Conservation (phyloP, 495 filamentous ascomycete species). For the Penicillium cinerascens region DNA sequence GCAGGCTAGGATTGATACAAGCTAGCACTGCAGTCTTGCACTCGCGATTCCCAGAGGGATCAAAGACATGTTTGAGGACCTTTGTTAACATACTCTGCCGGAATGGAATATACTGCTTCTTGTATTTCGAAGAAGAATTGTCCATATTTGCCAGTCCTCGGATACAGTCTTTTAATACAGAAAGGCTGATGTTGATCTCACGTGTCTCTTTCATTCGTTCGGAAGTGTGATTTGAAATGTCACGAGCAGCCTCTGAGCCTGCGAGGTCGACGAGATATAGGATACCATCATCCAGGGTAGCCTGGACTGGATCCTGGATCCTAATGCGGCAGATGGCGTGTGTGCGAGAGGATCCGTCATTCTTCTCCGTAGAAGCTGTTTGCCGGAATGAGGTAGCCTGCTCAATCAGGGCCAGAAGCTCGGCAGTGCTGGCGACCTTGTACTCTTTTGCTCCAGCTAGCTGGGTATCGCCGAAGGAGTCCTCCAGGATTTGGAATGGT, state of each 20-base stretch:
- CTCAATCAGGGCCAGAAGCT: constrained; percentile 23
- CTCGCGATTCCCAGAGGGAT: constrained; percentile 6
- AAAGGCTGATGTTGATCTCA: constrained; percentile 46
- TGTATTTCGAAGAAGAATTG: background rate
- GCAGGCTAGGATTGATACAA: constrained; percentile 19
- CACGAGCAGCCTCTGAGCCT: constrained; percentile 38
- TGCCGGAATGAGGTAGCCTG: constrained; percentile 19
- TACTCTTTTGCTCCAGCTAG: constrained; percentile 22
- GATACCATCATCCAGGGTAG: constrained; percentile 28
- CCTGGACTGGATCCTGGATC: constrained; percentile 27
- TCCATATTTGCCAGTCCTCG: constrained; percentile 12
- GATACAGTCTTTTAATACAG: constrained; percentile 42
- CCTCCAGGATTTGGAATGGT: constrained; percentile 24
- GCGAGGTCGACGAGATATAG: constrained; percentile 48
- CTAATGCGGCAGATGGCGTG: constrained; percentile 48
- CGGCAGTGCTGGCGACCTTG: constrained; percentile 6
- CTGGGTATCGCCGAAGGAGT: constrained; percentile 30
- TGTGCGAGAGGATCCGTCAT: constrained; percentile 44
- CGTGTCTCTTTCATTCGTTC: constrained; percentile 38
- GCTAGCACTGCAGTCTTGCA: constrained; percentile 33
- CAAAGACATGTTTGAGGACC: constrained; percentile 33
- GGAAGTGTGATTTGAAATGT: constrained; percentile 24
- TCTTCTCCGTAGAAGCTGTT: constrained; percentile 33
- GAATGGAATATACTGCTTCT: constrained; percentile 32
- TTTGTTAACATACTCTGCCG: constrained; percentile 34